Base-by-base conservation (phyloP, 108 stramenopile genomes). In the Nitzschia sp. region DNA sequence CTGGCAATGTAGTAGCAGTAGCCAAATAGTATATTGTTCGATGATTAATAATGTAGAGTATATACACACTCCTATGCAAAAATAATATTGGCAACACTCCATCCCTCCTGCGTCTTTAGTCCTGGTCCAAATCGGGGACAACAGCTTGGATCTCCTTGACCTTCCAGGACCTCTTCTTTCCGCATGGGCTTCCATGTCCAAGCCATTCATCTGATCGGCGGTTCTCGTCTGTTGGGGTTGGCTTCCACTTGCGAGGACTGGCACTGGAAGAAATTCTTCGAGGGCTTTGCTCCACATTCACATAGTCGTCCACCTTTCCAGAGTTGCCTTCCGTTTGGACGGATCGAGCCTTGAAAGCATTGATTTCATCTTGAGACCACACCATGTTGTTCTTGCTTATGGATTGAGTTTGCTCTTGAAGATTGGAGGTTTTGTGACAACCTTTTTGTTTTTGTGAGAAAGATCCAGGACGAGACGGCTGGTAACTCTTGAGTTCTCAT, bases 171-270 rank as follows among this genome's bases (percentile, higher is more conserved):
- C 65, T 14, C 21, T 21, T 65, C 38, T 34, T 38, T 53, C 65
- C 65, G 8, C 25, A 52, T 14, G 65, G 65, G 29, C 26, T 53
- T 22, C 63, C 63, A 22, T 41, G 11, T 26, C 65, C 65, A 10
- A 65, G 15, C 50, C 50, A 65, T 20, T 65, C 65, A 65, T 65
- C 65, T 0, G 51, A 51, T n/a, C 65, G 65, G 11, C 65, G 50
- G n/a, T 65, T 65, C 51, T 65, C 65, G 12, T 65, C 65, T 12
- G 65, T 65, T n/a, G 65, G 65, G 14, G 65, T 53, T 0, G 65
- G 51, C 26, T 65, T 65, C 65, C 65, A 65, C 52, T 65, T 65
- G n/a, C 65, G 65, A 29, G 44, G 37, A 41, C 57, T 58, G 22
- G 22, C 24, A 48, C 14, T 15, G 19, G 37, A 17, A 15, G 62